phyloP scores from a whole-genome alignment of 805 yeast species.

The Yarrowia sp. region DNA sequence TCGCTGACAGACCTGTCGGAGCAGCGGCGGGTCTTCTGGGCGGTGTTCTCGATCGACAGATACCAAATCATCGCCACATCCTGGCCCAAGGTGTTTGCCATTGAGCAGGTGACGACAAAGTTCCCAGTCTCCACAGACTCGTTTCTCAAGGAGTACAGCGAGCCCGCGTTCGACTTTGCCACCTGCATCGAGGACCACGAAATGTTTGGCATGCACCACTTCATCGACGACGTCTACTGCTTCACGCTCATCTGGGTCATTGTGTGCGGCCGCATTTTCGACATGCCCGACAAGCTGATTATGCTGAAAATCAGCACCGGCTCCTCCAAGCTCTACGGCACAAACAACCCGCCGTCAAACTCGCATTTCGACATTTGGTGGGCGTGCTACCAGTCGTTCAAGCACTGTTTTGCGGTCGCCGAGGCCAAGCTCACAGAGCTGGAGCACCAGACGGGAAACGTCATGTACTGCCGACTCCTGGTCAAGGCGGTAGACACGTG shows the following conservation, averaged over 20 bases:
- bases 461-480: slow-evolving; percentile 1
- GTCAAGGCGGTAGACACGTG: slow-evolving; percentile 20
- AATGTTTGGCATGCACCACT: slow-evolving; percentile 31
- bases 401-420: slow-evolving; percentile 17
- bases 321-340: slow-evolving; percentile 12
- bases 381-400: slow-evolving; percentile 30
- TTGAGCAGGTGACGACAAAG: slow-evolving; percentile 17
- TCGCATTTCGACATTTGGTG: slow-evolving; percentile 29
- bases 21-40: slow-evolving; percentile 21
- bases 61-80: slow-evolving; percentile 28
- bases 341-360: background rate
- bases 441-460: background rate
- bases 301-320: slow-evolving; percentile 10
- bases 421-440: slow-evolving; percentile 11
- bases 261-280: slow-evolving; percentile 22
- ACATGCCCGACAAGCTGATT: slow-evolving; percentile 29
- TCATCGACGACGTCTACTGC: slow-evolving; percentile 33
- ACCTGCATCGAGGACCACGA: slow-evolving; percentile 29
- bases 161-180: slow-evolving; percentile 17
- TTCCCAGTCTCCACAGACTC: slow-evolving; percentile 28
- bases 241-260: slow-evolving; percentile 27
- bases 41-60: slow-evolving; percentile 24
- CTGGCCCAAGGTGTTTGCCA: slow-evolving; percentile 32
- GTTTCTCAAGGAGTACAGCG: slow-evolving; percentile 18
- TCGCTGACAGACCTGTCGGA: slow-evolving; percentile 11